Base-by-base conservation (phyloP, 352 stramenopile species). In the Globisporangium splendens region DNA sequence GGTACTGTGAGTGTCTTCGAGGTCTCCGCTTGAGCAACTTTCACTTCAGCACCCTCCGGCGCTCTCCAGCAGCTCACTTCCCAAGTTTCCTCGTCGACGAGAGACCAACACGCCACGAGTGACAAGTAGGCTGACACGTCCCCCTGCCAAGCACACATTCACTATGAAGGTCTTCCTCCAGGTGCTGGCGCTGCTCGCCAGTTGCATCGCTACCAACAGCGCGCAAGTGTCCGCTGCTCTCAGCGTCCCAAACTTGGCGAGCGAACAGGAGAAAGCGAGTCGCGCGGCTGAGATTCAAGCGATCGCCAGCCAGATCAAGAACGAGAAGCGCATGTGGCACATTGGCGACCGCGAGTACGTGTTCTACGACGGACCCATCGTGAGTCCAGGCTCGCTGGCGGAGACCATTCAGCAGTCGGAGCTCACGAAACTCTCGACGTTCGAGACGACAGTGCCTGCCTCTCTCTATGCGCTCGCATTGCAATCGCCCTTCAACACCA, bases 341-440 rank as follows among this genome's bases (percentile, higher is more conserved):
- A 70, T 78, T 12, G 56, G 54, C 43, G 59, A 53, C 0, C 50
- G 63, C 10, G 24, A 65, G 3, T 54, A 72, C 10, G 62, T 65
- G 0, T 61, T 69, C 22, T 75, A 75, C 54, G 60, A 65, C 54
- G 71, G 68, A 0, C 68, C 71, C 1, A 58, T 77, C 1, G 41
- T 50, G 1, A 50, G 62, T 1, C 59, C 65, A 13, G 68, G 62
- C 22, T 77, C 71, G 2, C 48, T 79, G 0, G 22, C 38, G 2
- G 52, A 20, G 12, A 41, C 4, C 14, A 63, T 79, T 14, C 59
- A 69, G 21, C 8, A 24, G 10, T n/a, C 62, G 1, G 62, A 75
- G 44, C 50, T 76, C 10, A 10, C 15, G n/a, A 8, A 62, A 43
- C 60, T 79, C 18, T 21, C 28, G 1, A 38, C 50, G 1, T 50